Evolutionary conservation across 2,329 filamentous ascomycete genomes (phyloP).

Genomic region (Exophiala oligosperma): DNA sequence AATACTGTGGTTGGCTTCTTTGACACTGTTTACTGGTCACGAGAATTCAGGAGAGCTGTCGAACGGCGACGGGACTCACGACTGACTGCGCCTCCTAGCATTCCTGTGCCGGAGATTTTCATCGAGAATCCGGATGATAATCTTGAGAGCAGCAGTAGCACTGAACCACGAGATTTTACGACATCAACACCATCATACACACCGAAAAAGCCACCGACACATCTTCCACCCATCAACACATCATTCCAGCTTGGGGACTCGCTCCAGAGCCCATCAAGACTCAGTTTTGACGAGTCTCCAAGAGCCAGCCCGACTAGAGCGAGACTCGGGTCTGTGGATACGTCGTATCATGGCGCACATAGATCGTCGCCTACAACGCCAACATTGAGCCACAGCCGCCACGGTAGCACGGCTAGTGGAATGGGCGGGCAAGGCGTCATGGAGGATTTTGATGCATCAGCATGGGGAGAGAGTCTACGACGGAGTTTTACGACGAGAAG

Average conservation of each 20-base stretch:
- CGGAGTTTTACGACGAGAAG: constrained; percentile 75
- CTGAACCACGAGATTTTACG: constrained; percentile 29
- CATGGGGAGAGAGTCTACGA: constrained; percentile 90
- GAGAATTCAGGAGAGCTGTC: constrained; percentile 74
- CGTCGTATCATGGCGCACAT: constrained; percentile 35
- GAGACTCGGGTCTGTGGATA: constrained; percentile 31
- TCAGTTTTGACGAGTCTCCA: constrained; percentile 27
- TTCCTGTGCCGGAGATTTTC: constrained; percentile 85
- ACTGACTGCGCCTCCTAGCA: constrained; percentile 74
- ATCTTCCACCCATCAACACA: constrained; percentile 28
- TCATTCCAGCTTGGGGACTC: constrained; percentile 26
- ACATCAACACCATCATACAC: constrained; percentile 21
- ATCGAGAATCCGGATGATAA: constrained; percentile 72
- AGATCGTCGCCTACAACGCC: constrained; percentile 34
- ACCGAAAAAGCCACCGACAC: constrained; percentile 16
- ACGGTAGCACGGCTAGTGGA: constrained; percentile 66
- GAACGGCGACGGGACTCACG: constrained; percentile 72
- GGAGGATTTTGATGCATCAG: constrained; percentile 82
- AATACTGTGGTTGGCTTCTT: constrained; percentile 94
- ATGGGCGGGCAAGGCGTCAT: constrained; percentile 69
- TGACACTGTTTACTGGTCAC: constrained; percentile 84
- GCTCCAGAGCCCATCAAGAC: constrained; percentile 24
- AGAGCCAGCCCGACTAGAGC: constrained; percentile 24
- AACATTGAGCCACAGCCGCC: constrained; percentile 50
- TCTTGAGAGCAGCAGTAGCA: constrained; percentile 19